A percentile compares a stretch with the other conserved stretches of the same genome.
Conservation (phyloP, 192 early-diverging fungal species). For the Podila minutissima region DNA sequence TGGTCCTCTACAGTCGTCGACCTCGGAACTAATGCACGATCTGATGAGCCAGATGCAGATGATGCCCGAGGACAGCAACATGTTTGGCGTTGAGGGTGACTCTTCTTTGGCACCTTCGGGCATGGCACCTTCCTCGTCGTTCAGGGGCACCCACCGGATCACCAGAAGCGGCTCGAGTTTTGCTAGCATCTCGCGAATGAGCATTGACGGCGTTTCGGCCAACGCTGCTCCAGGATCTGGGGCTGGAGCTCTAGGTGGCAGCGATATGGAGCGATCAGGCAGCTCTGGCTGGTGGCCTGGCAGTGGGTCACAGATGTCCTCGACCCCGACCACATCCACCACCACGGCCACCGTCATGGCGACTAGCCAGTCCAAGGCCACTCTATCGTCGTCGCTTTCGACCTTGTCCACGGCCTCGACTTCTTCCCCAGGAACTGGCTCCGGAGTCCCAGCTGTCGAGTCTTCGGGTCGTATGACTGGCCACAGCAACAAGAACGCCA, state of each 20-base stretch:
- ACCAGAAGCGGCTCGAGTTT: not conserved
- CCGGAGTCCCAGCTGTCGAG: not conserved
- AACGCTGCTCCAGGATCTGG: not conserved
- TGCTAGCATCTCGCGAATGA: not conserved
- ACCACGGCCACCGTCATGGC: not conserved
- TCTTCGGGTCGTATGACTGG: not conserved
- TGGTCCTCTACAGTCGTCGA: not conserved
- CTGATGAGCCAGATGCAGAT: conserved; percentile 3
- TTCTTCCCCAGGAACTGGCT: not conserved
- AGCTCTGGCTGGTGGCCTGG: not conserved
- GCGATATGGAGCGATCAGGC: not conserved
- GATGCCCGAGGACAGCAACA: not conserved
- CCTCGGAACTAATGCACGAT: conserved; percentile 1
- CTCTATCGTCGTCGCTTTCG: not conserved
- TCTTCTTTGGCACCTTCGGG: not conserved
- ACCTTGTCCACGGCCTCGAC: not conserved
- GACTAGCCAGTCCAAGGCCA: not conserved
- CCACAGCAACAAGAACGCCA: not conserved
- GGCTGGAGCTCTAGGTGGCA: not conserved
- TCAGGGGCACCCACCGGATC: not conserved
- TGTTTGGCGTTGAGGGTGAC: not conserved
- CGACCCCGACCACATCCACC: not conserved
- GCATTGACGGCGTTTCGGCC: not conserved
- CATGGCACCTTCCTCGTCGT: not conserved
- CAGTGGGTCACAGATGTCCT: not conserved